These are phyloP conservation scores for Dichotomocladium elegans DNA, from an alignment of 371 early-diverging fungal species.

Conservation along the genomic window DNA sequence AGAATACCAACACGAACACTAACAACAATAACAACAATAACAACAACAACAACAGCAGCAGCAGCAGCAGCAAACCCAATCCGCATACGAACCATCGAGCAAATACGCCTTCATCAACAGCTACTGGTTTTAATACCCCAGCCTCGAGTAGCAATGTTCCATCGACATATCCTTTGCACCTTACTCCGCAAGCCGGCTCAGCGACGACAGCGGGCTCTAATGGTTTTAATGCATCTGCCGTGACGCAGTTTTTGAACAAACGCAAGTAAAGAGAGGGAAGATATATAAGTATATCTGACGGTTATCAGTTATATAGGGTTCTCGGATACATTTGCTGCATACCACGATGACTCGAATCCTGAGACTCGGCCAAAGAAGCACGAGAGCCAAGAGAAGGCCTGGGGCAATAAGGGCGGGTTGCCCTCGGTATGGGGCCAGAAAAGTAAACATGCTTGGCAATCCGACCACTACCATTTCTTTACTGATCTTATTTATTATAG, in stretches of 20 bases:
- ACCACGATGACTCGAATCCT: slow-evolving; percentile 15
- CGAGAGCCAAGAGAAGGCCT: slow-evolving; percentile 27
- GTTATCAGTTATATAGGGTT: too few species aligned
- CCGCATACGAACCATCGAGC: slow-evolving; percentile 4
- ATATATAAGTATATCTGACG: too few species aligned
- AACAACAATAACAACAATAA: not conserved
- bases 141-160: too few species aligned
- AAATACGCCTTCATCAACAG: slow-evolving; percentile 9
- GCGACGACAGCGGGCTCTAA: slow-evolving; percentile 12
- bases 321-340: slow-evolving; percentile 12
- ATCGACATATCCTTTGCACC: not conserved
- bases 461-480: too few species aligned
- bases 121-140: slow-evolving; percentile 2
- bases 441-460: slow-evolving; percentile 7
- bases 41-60: slow-evolving; percentile 2
- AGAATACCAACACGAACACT: not conserved
- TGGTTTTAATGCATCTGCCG: slow-evolving; percentile 23
- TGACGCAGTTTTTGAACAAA: slow-evolving; percentile 17
- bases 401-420: slow-evolving; percentile 21
- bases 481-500: not conserved
- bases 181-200: not conserved
- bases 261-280: slow-evolving; percentile 9
- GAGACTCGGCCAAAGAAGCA: slow-evolving; percentile 20
- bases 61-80: not conserved
- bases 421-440: slow-evolving; percentile 25